A percentile compares a stretch with the other conserved stretches of the same genome.
phyloP scores from a whole-genome alignment of 176 grass and related monocot genomes.

The Aegilops sharonensis region DNA sequence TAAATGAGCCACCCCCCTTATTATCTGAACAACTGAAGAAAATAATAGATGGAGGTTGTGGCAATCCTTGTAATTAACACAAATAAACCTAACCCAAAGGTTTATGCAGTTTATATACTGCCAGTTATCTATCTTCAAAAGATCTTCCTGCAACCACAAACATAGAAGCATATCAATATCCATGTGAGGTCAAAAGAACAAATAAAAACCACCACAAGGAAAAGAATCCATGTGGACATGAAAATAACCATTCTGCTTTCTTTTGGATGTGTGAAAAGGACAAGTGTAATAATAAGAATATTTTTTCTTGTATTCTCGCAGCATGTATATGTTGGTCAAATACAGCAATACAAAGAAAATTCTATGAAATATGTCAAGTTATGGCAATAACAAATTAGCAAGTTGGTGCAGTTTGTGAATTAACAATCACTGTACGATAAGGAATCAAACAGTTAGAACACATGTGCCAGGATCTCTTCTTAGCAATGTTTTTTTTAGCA shows the following conservation, averaged over 20 bases:
- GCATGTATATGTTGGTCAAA: not conserved
- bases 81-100: constrained; percentile 80
- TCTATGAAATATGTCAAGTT: not conserved
- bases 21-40: constrained; percentile 57
- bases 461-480: not conserved
- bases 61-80: constrained; percentile 76
- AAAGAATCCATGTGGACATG: not conserved
- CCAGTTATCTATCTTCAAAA: constrained; percentile 87
- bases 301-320: not conserved
- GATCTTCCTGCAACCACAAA: constrained; percentile 67
- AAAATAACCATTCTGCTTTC: constrained; percentile 11
- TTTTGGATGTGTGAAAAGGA: constrained; percentile 3
- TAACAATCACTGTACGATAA: not conserved
- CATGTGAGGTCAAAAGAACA: constrained; percentile 15
- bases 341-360: constrained; percentile 14
- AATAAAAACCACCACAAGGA: not conserved
- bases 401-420: constrained; percentile 5
- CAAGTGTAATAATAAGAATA: not conserved
- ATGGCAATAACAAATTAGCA: not conserved
- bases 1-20: constrained; percentile 71
- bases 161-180: constrained; percentile 17
- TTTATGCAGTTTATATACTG: constrained; percentile 84
- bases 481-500: not conserved
- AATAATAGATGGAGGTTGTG: constrained; percentile 60
- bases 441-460: constrained; percentile 1